Percentiles rank a stretch among this genome's conserved stretches.
phyloP scores from a whole-genome alignment of 106 monocot genomes.

The Ottelia alismoides region DNA sequence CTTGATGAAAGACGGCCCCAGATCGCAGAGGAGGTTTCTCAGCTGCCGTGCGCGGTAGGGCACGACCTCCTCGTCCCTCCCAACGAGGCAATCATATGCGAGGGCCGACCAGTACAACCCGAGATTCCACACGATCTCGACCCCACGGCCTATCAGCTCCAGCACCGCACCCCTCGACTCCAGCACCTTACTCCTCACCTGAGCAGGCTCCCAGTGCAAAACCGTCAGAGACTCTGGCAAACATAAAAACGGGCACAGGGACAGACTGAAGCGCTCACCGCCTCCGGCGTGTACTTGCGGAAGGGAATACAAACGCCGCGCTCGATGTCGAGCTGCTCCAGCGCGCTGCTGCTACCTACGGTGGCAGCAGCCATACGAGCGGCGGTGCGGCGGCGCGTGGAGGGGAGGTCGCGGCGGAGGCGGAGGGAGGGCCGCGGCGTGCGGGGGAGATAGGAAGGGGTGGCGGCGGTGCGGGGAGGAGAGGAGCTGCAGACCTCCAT shows the following conservation, averaged over 20 bases:
- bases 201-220: background rate
- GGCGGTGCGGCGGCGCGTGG: background rate
- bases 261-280: conserved; percentile 17
- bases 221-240: background rate
- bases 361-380: background rate
- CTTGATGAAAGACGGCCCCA: conserved; percentile 97
- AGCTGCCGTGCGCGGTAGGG: conserved; percentile 95
- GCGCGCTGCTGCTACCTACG: conserved; percentile 26
- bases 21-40: conserved; percentile 71
- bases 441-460: background rate
- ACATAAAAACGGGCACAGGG: background rate
- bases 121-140: conserved; percentile 79
- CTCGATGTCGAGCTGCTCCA: conserved; percentile 98
- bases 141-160: conserved; percentile 58
- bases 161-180: conserved; percentile 55
- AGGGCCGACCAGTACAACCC: conserved; percentile 92
- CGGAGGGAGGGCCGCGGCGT: background rate
- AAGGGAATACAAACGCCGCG: conserved; percentile 94
- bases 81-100: conserved; percentile 69
- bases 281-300: conserved; percentile 76
- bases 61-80: conserved; percentile 89
- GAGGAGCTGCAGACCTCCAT: conserved; percentile 5
- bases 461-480: background rate
- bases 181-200: conserved; percentile 78
- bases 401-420: background rate